These are phyloP conservation scores for Dioscorea cayenensis DNA, from an alignment of 116 monocot species.

Conservation along the genomic window DNA sequence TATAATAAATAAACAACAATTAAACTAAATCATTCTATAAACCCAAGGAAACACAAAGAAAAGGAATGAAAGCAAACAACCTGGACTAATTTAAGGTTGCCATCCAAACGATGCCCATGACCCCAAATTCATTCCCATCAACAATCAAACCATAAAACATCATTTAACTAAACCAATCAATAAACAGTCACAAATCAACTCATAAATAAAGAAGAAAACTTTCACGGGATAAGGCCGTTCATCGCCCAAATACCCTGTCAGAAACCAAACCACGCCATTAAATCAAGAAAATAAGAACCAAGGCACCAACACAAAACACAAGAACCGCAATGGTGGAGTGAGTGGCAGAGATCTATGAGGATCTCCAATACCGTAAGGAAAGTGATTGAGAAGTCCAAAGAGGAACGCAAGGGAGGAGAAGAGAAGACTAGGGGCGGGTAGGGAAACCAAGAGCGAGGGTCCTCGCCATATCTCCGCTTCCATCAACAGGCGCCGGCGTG, in stretches of 20 bases:
- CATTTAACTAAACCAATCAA: no score
- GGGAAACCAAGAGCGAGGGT: conserved; percentile 24
- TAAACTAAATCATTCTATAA: no score
- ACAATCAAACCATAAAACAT: no score
- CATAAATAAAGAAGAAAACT: background rate
- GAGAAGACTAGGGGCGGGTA: conserved; percentile 46
- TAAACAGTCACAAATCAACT: no score
- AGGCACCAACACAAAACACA: no score
- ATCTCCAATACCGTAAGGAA: conserved; percentile 29
- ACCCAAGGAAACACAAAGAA: no score
- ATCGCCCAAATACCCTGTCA: background rate
- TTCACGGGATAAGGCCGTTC: background rate
- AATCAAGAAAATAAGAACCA: background rate
- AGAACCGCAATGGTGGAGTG: conserved; percentile 1
- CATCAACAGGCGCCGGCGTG: conserved; percentile 21
- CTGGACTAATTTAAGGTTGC: no score
- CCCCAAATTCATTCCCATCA: no score
- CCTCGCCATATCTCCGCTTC: conserved; percentile 43
- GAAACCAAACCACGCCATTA: background rate
- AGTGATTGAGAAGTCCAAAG: conserved; percentile 36
- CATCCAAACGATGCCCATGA: no score
- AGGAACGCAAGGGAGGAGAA: conserved; percentile 26
- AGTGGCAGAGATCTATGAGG: background rate
- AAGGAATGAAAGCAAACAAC: no score
- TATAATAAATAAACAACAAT: no score